Evolutionary conservation across 73 alveolate genomes (phyloP), one percentile per base, ranked within the genome.

Genomic region (Paramecium bursaria): DNA sequence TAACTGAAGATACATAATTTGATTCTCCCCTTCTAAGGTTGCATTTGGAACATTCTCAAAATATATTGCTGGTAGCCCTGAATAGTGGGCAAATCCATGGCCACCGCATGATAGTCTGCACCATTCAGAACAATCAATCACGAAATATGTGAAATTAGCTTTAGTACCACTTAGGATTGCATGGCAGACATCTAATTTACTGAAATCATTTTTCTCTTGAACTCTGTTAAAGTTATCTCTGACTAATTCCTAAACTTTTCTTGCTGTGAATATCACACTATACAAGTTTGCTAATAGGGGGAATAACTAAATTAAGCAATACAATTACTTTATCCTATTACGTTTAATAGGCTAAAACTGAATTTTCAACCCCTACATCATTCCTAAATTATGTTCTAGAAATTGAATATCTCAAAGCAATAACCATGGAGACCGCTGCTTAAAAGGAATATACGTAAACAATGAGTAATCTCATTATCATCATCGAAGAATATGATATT

Each of bases 11-110:
- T 26, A 74, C 95, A 93, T 80, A 42, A 93, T 92, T 26, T 85
- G 44, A 74, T 93, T 93, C 73, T 93, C 98, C 44, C 98, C 98
- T 61, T 93, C 98, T 46, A 93, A 90, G 10, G 98, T 93, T 15
- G 86, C 90, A 79, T 93, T 87, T 33, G 98, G 98, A 54, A 93
- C 48, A 42, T 86, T 74, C 27, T 77, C 87, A 13, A 53, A 53
- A 79, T 53, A 73, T 1, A 61, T 48, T 22, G 85, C 74, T 6
- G 88, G 91, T 17, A 93, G 67, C 6, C 95, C 95, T 7, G 95
- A 87, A 85, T 80, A 93, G 49, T 60, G 87, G 2, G 90, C 57
- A 86, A 52, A 90, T 9, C 98, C 98, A 54, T 92, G 95, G 13
- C 93, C 97, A 27, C 97, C 97, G 50, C 95, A 90, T 17, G 85